Evolutionary conservation across 2,329 filamentous ascomycete genomes (phyloP), one percentile per base, ranked within the genome.

Genomic region (Beauveria sp.): DNA sequence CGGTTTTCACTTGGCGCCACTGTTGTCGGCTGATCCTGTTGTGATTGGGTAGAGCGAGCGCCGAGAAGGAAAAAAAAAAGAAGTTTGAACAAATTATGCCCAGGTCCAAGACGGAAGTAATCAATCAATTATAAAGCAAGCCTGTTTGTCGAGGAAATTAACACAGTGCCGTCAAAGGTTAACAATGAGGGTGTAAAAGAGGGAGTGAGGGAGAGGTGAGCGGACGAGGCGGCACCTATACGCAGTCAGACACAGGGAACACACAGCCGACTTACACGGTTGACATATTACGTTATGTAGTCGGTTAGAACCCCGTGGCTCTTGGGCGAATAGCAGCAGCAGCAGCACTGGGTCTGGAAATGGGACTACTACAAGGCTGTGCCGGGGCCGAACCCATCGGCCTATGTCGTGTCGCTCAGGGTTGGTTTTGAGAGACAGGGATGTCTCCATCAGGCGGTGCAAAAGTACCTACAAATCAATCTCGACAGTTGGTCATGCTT

Each of bases 381-480:
- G 56, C 56, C 47, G 56, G 47, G 38, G 34, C 56, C 56, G 56
- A 59, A 52, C 38, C 22, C 54, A 52, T 59, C 56, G 56, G 47
- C 56, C 34, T 54, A 54, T 54, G 30, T 34, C 10, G 10, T 12
- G 10, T 34, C 10, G 30, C 30, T 12, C 30, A 34, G 30, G 30
- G 30, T 5, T 34, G 45, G 12, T 34, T 34, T 12, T 34, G 10
- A 34, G 30, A 34, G 30, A 34, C 30, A 12, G 30, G 30, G 30
- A 34, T 14, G 30, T 14, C 30, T 34, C 30, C 30, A 34, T 34
- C 30, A 34, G 30, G 30, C 12, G 30, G 30, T 34, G 30, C 30
- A 34, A 14, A 14, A 34, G 30, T 14, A 12, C 30, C 10, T 34
- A 34, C 30, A 34, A 34, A 34, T 34, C 10, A 34, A 34, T 34